A percentile compares a stretch with the other conserved stretches of the same genome.
Evolutionary conservation across 1,284 basidiomycete species (phyloP).

Genomic region (Cerioporus squamosus): DNA sequence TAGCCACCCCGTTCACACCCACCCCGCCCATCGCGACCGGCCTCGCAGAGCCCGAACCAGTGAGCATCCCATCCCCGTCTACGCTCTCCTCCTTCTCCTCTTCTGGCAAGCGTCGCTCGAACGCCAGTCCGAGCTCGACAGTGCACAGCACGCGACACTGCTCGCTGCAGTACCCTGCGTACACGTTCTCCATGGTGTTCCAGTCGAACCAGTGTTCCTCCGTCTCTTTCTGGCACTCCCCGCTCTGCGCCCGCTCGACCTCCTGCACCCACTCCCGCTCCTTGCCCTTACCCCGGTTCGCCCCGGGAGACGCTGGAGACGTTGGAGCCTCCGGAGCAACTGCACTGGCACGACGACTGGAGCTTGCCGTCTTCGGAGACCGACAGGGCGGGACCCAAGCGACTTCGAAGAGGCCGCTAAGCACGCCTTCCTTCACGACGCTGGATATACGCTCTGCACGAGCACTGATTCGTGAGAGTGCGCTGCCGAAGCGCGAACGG

Average conservation of each 20-base stretch:
- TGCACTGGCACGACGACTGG: neutral
- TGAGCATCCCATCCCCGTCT: slow-evolving; percentile 21
- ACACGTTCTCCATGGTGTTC: slow-evolving; percentile 39
- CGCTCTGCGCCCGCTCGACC: slow-evolving; percentile 17
- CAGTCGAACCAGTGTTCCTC: slow-evolving; percentile 32
- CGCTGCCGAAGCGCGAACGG: slow-evolving; percentile 33
- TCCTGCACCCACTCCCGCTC: slow-evolving; percentile 26
- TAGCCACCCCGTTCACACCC: slow-evolving; percentile 5
- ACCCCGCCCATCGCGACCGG: slow-evolving; percentile 16
- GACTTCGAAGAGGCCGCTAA: slow-evolving; percentile 40
- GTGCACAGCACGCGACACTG: slow-evolving; percentile 38
- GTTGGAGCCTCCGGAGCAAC: neutral
- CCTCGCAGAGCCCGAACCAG: slow-evolving; percentile 4
- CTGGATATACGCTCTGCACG: slow-evolving; percentile 35
- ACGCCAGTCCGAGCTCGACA: slow-evolving; percentile 40
- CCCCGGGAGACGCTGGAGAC: slow-evolving; percentile 10
- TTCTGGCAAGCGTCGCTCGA: slow-evolving; percentile 28
- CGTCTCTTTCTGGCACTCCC: slow-evolving; percentile 1
- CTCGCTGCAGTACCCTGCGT: slow-evolving; percentile 35
- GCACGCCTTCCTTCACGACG: slow-evolving; percentile 38
- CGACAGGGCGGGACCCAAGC: slow-evolving; percentile 27
- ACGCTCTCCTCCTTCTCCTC: slow-evolving; percentile 17
- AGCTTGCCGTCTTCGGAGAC: neutral
- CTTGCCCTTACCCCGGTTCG: slow-evolving; percentile 14
- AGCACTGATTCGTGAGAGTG: slow-evolving; percentile 34